Evolutionary conservation across 805 yeast genomes (phyloP).

Genomic region (Sugiyamaella boreocaroliniensis): DNA sequence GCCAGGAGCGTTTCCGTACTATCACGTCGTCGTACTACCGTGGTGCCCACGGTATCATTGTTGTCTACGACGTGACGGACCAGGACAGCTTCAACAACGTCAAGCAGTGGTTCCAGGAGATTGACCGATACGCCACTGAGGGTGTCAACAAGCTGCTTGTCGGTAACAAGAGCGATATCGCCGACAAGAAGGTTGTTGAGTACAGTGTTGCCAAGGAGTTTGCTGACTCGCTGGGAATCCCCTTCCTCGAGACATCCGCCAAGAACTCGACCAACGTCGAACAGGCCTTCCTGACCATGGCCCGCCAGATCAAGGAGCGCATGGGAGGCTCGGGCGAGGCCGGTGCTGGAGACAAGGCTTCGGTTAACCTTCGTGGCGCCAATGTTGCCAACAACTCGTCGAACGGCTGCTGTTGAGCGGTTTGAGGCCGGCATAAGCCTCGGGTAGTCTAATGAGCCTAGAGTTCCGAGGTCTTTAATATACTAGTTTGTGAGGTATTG

Average conservation of each 20-base stretch:
- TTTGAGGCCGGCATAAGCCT: background rate
- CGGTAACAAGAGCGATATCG: constrained; percentile 92
- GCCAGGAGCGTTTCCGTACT: constrained; percentile 97
- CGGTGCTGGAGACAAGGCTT: constrained; percentile 34
- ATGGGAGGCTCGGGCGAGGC: constrained; percentile 49
- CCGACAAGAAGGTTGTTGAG: constrained; percentile 92
- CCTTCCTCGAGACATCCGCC: constrained; percentile 94
- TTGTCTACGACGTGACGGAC: constrained; percentile 96
- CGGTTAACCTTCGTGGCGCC: constrained; percentile 35
- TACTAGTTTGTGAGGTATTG: background rate
- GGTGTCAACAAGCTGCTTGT: constrained; percentile 94
- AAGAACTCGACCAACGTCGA: constrained; percentile 93
- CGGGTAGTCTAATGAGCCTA: background rate
- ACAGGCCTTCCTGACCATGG: constrained; percentile 98
- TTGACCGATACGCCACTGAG: constrained; percentile 95
- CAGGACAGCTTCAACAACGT: constrained; percentile 83
- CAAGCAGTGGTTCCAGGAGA: constrained; percentile 97
- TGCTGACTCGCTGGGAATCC: constrained; percentile 91
- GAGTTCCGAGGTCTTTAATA: background rate
- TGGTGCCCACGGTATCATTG: constrained; percentile 97
- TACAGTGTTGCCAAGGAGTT: constrained; percentile 95
- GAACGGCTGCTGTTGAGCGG: constrained; percentile 34
- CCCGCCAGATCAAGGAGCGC: constrained; percentile 94
- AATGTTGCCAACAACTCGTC: constrained; percentile 36
- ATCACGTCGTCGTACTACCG: constrained; percentile 96